Conservation (phyloP, 2,329 filamentous ascomycete species). For the Pestalotiopsis sp. region DNA sequence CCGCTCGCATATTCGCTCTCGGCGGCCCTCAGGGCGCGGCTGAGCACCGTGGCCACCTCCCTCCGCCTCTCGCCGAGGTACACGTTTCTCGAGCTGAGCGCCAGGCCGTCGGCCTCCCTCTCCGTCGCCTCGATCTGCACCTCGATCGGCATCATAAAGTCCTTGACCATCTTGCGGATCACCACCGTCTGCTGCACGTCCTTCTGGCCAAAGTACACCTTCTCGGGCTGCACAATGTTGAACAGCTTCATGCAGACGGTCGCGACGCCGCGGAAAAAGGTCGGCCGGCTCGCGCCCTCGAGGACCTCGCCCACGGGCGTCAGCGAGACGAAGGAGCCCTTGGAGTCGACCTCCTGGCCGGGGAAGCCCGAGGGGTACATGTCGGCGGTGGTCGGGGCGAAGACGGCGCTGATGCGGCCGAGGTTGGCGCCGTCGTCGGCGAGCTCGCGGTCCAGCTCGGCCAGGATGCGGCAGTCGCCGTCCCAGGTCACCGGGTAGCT, state of each 20-base stretch:
- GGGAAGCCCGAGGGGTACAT: conserved; percentile 88
- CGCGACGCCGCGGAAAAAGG: conserved; percentile 95
- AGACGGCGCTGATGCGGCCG: conserved; percentile 79
- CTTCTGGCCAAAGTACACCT: conserved; percentile 94
- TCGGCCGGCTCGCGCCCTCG: conserved; percentile 84
- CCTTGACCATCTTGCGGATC: conserved; percentile 81
- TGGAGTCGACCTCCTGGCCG: conserved; percentile 71
- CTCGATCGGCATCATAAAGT: conserved; percentile 79
- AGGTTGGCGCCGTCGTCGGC: conserved; percentile 58
- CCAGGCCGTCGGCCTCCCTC: conserved; percentile 80
- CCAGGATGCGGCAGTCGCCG: conserved; percentile 69
- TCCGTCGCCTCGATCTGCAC: conserved; percentile 76
- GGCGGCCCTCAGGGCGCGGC: conserved; percentile 69
- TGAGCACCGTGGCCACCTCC: conserved; percentile 72
- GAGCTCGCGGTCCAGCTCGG: conserved; percentile 72
- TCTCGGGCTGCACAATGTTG: conserved; percentile 77
- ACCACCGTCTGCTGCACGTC: conserved; percentile 96
- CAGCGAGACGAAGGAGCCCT: conserved; percentile 89
- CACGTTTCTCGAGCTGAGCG: conserved; percentile 90
- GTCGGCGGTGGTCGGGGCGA: conserved; percentile 77
- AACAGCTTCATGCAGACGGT: conserved; percentile 96
- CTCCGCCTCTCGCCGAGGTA: conserved; percentile 82
- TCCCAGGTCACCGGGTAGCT: conserved; percentile 93
- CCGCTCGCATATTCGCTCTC: conserved; percentile 65
- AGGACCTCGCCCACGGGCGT: conserved; percentile 81